phyloP scores from a whole-genome alignment of 2,329 filamentous ascomycete genomes.

The Didymosphaeria variabile region DNA sequence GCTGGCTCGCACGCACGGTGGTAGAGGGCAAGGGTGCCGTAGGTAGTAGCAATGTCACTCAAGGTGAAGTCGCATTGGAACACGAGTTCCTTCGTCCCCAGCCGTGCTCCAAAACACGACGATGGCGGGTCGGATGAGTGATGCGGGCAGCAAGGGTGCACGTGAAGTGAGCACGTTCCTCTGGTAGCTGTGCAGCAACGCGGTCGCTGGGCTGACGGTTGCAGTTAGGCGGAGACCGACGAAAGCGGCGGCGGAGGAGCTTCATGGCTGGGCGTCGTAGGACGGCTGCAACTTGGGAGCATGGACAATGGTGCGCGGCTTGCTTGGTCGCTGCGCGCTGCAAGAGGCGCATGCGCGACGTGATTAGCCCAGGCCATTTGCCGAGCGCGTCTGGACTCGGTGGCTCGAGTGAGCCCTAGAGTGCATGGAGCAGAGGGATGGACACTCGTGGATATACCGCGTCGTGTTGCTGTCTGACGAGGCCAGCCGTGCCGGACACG shows the following conservation, averaged over 20 bases:
- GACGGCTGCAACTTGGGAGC: not conserved
- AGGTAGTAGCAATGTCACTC: too few relatives aligned
- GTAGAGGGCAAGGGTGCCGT: too few relatives aligned
- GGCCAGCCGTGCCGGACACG: constrained; percentile 32
- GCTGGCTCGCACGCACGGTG: too few relatives aligned
- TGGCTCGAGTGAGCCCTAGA: constrained; percentile 1
- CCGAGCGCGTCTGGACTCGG: constrained; percentile 4
- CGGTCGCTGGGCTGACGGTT: not conserved
- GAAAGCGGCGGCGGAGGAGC: constrained; percentile 2
- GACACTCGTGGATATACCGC: too few relatives aligned
- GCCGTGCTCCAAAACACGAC: too few relatives aligned
- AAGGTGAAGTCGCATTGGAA: too few relatives aligned
- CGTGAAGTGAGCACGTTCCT: not conserved
- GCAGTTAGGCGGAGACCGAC: constrained; percentile 5
- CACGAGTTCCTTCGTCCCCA: too few relatives aligned
- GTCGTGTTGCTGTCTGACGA: not conserved
- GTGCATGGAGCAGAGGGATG: constrained; percentile 6
- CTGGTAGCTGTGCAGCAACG: not conserved
- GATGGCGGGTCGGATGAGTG: not conserved
- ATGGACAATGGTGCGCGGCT: constrained; percentile 8
- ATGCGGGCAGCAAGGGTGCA: not conserved
- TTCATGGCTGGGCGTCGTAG: constrained; percentile 8
- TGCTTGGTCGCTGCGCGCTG: constrained; percentile 7
- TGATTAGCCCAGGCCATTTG: constrained; percentile 10
- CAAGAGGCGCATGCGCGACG: not conserved